phyloP scores from a whole-genome alignment of 2,329 filamentous ascomycete species.

The Xylariaceae sp. region DNA sequence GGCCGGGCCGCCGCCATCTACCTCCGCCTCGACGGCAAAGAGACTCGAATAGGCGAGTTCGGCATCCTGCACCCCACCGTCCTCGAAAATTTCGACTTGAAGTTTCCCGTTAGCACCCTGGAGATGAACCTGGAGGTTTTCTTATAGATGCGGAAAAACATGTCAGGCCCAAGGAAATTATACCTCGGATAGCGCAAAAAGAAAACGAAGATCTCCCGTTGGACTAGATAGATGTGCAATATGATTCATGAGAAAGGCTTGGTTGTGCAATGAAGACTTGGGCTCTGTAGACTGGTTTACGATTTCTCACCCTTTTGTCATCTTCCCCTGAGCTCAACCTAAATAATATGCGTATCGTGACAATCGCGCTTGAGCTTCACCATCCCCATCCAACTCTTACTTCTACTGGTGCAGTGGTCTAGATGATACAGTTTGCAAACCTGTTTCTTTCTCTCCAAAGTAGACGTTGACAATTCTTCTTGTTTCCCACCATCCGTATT shows the following conservation, averaged over 20 bases:
- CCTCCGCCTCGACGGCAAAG: conserved; percentile 75
- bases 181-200: too few species aligned
- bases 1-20: conserved; percentile 88
- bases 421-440: background rate
- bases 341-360: conserved; percentile 76
- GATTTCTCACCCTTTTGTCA: too few species aligned
- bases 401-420: conserved; percentile 58
- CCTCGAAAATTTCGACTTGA: conserved; percentile 68
- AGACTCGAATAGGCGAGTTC: conserved; percentile 82
- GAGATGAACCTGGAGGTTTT: conserved; percentile 96
- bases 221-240: too few species aligned
- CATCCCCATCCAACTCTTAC: conserved; percentile 83
- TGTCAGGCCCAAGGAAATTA: too few species aligned
- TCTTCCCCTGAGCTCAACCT: background rate
- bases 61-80: conserved; percentile 94
- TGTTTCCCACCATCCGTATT: background rate
- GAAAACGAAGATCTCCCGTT: too few species aligned
- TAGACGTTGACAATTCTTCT: background rate
- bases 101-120: conserved; percentile 87
- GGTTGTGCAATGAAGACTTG: too few species aligned
- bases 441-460: background rate
- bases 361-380: too few species aligned
- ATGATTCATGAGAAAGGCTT: too few species aligned
- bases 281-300: background rate
- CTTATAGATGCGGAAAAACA: too few species aligned